Base-by-base conservation (phyloP, 441 rosid species). In the Erysimum cheiri region DNA sequence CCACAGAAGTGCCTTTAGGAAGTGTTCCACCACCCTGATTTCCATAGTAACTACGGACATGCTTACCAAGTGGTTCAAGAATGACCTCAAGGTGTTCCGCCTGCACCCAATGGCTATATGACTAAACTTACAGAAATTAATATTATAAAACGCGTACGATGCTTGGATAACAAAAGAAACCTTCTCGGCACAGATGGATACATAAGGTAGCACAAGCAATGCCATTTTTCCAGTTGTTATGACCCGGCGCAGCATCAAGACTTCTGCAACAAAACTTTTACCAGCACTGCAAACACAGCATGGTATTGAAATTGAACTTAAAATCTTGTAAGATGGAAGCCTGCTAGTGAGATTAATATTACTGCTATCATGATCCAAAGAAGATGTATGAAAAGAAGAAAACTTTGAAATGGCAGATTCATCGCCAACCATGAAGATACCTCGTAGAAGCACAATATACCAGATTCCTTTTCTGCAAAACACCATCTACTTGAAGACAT, bases 371-470 rank as follows among this genome's bases (percentile, higher is more conserved):
- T 46, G 41, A 64, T 57, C 52, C 36, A 3, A 64, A 43, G 32
- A 63, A 69, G 28, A 74, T 52, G 58, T 54, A 60, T 29, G 35
- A 43, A 47, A 41, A 65, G 17, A 61, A 11, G 58, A 40, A 76
- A 49, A 47, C 66, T 39, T 65, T 53, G 35, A 64, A 64, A n/a
- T 49, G 46, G 71, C 29, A 33, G 50, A 73, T 69, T 64, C 29
- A 35, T 66, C 44, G 65, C 49, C 31, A 49, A 47, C 57, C 40
- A 53, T 75, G 64, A 75, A 19, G 64, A 59, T 87, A 92, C 99
- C 98, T 92, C 28, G 99, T 92, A 72, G 99, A 95, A 65, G 98
- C 99, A 85, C 98, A 92, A 66, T 92, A 95, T 33, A 92, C 99
- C 70, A 95, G 92, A 81, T 92, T 95, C 80, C 91, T 83, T 83